phyloP scores from a whole-genome alignment of 2,329 filamentous ascomycete species.

The Coniella vitis region DNA sequence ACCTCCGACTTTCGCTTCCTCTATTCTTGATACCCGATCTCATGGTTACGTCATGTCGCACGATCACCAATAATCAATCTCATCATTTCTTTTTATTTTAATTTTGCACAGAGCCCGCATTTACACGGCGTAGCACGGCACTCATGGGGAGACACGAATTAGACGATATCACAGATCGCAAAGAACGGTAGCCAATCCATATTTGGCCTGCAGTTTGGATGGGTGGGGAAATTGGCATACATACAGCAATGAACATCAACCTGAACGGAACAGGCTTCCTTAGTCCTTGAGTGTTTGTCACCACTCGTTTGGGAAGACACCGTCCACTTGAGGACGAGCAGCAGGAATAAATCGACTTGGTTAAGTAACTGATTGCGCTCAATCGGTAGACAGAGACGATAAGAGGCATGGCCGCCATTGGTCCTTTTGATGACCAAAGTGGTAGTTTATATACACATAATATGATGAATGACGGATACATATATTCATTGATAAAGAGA shows the following conservation, averaged over 20 bases:
- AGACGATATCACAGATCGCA: constrained; percentile 4
- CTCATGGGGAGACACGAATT: constrained; percentile 9
- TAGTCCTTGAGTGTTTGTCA: too few relatives aligned
- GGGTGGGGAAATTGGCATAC: background rate
- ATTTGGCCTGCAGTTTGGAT: background rate
- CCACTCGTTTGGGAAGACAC: too few relatives aligned
- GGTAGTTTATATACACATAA: too few relatives aligned
- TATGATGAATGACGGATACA: too few relatives aligned
- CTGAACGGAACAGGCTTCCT: too few relatives aligned
- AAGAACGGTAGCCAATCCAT: background rate
- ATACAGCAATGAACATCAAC: background rate
- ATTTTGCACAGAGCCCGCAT: constrained; percentile 7
- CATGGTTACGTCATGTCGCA: background rate
- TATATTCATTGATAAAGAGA: too few relatives aligned
- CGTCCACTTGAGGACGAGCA: too few relatives aligned
- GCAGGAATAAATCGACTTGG: too few relatives aligned
- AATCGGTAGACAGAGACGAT: too few relatives aligned
- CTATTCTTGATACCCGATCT: constrained; percentile 8
- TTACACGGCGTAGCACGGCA: constrained; percentile 6
- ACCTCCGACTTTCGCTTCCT: background rate
- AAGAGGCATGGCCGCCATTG: too few relatives aligned
- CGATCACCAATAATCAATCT: background rate
- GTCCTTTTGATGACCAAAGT: too few relatives aligned
- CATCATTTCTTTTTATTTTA: background rate
- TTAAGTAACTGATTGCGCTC: too few relatives aligned